phyloP scores from a whole-genome alignment of 2,329 filamentous ascomycete genomes.

The Paraphoma sp. region DNA sequence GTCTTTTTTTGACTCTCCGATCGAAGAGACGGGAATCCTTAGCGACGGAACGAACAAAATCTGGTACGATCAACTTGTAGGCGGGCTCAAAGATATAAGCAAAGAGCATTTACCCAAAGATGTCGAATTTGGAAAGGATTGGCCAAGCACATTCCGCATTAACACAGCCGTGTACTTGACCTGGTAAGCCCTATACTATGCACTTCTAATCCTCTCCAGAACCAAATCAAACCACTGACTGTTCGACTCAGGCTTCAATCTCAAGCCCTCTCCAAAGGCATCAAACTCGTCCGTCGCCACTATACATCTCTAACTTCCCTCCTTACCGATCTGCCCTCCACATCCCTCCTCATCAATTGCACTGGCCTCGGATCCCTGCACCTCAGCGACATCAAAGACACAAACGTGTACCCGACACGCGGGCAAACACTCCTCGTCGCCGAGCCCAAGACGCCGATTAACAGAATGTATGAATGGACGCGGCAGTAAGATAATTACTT shows the following conservation, averaged over 20 bases:
- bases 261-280: constrained; percentile 76
- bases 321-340: constrained; percentile 63
- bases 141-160: constrained; percentile 47
- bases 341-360: constrained; percentile 81
- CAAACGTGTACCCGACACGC: constrained; percentile 72
- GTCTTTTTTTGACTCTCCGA: constrained; percentile 36
- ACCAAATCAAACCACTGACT: neutral
- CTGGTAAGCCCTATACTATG: constrained; percentile 32
- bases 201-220: neutral
- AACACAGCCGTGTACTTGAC: constrained; percentile 46
- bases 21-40: constrained; percentile 43
- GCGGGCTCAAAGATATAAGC: constrained; percentile 39
- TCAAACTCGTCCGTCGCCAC: constrained; percentile 58
- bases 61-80: constrained; percentile 53
- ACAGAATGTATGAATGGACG: constrained; percentile 45
- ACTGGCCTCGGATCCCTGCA: constrained; percentile 78
- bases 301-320: constrained; percentile 73
- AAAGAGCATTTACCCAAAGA: constrained; percentile 41
- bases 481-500: constrained; percentile 11
- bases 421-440: constrained; percentile 83
- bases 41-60: constrained; percentile 47
- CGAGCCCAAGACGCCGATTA: constrained; percentile 47
- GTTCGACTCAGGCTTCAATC: constrained; percentile 46
- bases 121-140: constrained; percentile 47
- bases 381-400: constrained; percentile 84